phyloP scores from a whole-genome alignment of 164 flowering plant genomes.

The Berberis vulgaris region DNA sequence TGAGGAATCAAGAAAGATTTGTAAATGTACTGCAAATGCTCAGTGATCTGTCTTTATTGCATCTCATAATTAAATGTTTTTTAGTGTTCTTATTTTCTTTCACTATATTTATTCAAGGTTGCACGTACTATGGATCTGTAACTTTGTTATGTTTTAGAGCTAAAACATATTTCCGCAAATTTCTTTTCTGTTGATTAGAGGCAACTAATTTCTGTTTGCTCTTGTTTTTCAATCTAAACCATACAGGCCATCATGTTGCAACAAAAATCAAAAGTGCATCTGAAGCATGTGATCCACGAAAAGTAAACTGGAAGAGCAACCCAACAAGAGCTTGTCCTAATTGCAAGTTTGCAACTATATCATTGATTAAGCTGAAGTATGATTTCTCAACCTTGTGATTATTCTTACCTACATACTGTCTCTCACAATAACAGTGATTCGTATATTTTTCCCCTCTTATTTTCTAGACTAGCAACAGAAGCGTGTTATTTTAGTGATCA shows the following conservation, averaged over 20 bases:
- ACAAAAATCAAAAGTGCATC: conserved; percentile 83
- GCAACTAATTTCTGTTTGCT: neutral
- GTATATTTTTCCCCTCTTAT: too few relatives aligned
- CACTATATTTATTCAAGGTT: too few relatives aligned
- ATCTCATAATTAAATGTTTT: neutral
- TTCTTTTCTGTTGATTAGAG: neutral
- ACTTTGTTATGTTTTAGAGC: too few relatives aligned
- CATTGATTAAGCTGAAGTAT: conserved; percentile 87
- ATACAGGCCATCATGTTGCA: conserved; percentile 84
- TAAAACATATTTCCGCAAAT: too few relatives aligned
- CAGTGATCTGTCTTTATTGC: too few relatives aligned
- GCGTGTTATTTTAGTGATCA: too few relatives aligned
- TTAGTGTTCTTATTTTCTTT: too few relatives aligned
- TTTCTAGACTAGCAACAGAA: neutral
- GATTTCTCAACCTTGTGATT: conserved; percentile 2
- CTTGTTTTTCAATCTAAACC: conserved; percentile 3
- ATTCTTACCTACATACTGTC: neutral
- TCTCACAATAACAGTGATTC: too few relatives aligned
- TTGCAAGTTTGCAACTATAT: conserved; percentile 52
- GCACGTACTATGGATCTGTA: too few relatives aligned
- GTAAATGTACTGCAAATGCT: too few relatives aligned
- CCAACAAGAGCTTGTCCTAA: conserved; percentile 79
- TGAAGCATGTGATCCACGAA: conserved; percentile 31
- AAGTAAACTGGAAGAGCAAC: conserved; percentile 65
- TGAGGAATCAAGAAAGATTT: too few relatives aligned